These are phyloP conservation scores for Delonix regia DNA, from an alignment of 306 rosid species.

Conservation along the genomic window DNA sequence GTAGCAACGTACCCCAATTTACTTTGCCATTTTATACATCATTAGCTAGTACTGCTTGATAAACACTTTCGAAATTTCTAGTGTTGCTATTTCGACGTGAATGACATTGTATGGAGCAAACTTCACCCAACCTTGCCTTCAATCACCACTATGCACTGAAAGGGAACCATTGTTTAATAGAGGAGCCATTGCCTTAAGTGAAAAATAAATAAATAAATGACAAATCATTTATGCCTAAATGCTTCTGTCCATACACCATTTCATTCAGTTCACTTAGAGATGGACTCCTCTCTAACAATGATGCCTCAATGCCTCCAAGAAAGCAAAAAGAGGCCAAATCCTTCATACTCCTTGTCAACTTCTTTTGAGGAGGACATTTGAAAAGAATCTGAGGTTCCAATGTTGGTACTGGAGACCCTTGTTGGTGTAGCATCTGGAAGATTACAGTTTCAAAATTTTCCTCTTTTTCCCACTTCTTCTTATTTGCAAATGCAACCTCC, in stretches of 20 bases:
- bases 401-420: conserved; percentile 52
- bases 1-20: too few relatives aligned
- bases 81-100: too few relatives aligned
- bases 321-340: conserved; percentile 89
- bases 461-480: conserved; percentile 74
- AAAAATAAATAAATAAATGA: too few relatives aligned
- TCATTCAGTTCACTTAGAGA: conserved; percentile 88
- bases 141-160: too few relatives aligned
- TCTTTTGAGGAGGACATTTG: conserved; percentile 85
- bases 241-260: conserved; percentile 93
- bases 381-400: conserved; percentile 96
- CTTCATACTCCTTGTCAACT: conserved; percentile 63
- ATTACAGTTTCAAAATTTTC: conserved; percentile 50
- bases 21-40: too few relatives aligned
- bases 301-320: conserved; percentile 87
- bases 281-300: conserved; percentile 82
- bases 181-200: too few relatives aligned
- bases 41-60: too few relatives aligned
- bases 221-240: too few relatives aligned
- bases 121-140: too few relatives aligned
- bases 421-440: conserved; percentile 49
- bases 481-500: conserved; percentile 72
- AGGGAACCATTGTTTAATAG: too few relatives aligned
- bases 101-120: too few relatives aligned
- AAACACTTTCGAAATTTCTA: too few relatives aligned